Evolutionary conservation across 495 filamentous ascomycete genomes (phyloP).

Genomic region (Aspergillus steynii): DNA sequence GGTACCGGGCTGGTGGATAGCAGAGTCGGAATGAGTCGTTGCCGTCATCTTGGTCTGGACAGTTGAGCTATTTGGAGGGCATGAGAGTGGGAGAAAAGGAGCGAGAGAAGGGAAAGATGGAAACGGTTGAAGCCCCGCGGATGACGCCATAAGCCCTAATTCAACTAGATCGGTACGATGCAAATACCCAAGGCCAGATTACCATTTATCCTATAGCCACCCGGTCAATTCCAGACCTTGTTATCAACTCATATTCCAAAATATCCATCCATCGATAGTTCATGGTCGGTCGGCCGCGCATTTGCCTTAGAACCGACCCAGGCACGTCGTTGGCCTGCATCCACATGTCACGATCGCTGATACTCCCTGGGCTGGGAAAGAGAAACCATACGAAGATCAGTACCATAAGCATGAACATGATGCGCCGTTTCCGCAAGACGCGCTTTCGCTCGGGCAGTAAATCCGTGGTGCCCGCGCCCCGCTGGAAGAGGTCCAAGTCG

Average conservation of each 20-base stretch:
- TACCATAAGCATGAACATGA: neutral
- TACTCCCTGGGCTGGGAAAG: neutral
- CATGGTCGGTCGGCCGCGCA: neutral
- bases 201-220: neutral
- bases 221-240: neutral
- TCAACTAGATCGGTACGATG: too few relatives aligned
- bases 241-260: neutral
- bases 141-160: slow-evolving; percentile 1
- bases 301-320: neutral
- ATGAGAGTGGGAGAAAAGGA: neutral
- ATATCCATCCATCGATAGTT: slow-evolving; percentile 2
- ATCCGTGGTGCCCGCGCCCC: neutral
- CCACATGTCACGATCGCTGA: neutral
- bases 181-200: too few relatives aligned
- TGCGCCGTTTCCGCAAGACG: neutral
- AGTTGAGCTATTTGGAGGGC: neutral
- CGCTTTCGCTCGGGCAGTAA: neutral
- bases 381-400: neutral
- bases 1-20: slow-evolving; percentile 25
- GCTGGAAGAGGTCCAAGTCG: neutral
- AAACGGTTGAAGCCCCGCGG: neutral
- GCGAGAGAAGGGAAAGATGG: neutral
- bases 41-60: neutral
- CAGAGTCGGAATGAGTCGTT: neutral
- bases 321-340: slow-evolving; percentile 2